Percentiles rank a stretch among this genome's conserved stretches.
phyloP scores from a whole-genome alignment of 2,329 filamentous ascomycete genomes.

The Lojkania enalia region DNA sequence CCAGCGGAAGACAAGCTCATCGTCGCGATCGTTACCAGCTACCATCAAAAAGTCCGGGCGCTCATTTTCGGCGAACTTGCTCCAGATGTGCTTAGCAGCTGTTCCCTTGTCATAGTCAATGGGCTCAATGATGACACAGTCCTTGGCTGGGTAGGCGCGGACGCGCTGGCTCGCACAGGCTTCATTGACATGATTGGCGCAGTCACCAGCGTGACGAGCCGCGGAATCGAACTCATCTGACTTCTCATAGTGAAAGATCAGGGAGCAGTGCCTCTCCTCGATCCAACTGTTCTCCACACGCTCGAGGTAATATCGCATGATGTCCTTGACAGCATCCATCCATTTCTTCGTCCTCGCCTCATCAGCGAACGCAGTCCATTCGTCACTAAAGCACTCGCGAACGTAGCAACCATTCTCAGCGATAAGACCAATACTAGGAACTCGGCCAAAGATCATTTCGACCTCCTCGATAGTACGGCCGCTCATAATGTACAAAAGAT shows the following conservation, averaged over 20 bases:
- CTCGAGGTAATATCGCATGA: conserved; percentile 87
- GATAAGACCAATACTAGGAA: conserved; percentile 83
- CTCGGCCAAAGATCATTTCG: conserved; percentile 79
- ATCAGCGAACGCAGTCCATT: conserved; percentile 81
- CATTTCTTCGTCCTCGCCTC: conserved; percentile 70
- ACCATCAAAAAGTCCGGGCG: conserved; percentile 82
- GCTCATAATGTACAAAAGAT: conserved; percentile 93
- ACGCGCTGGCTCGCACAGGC: conserved; percentile 82
- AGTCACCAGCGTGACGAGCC: conserved; percentile 80
- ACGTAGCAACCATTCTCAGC: conserved; percentile 95
- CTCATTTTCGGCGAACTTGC: conserved; percentile 27
- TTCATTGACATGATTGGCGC: conserved; percentile 93
- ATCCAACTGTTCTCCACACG: conserved; percentile 85
- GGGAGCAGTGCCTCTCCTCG: conserved; percentile 87
- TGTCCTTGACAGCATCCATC: conserved; percentile 81
- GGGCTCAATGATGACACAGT: conserved; percentile 81
- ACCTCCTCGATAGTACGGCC: conserved; percentile 84
- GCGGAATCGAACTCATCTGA: conserved; percentile 77
- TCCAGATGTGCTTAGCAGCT: conserved; percentile 75
- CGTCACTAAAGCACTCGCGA: conserved; percentile 65
- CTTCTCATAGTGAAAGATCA: conserved; percentile 87
- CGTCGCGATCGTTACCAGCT: conserved; percentile 86
- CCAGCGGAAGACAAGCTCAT: conserved; percentile 94
- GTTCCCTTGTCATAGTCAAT: conserved; percentile 86
- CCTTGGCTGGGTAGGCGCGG: conserved; percentile 78